These are phyloP conservation scores for Dendrobium huoshanense DNA, from an alignment of 106 monocot genomes.

Conservation along the genomic window DNA sequence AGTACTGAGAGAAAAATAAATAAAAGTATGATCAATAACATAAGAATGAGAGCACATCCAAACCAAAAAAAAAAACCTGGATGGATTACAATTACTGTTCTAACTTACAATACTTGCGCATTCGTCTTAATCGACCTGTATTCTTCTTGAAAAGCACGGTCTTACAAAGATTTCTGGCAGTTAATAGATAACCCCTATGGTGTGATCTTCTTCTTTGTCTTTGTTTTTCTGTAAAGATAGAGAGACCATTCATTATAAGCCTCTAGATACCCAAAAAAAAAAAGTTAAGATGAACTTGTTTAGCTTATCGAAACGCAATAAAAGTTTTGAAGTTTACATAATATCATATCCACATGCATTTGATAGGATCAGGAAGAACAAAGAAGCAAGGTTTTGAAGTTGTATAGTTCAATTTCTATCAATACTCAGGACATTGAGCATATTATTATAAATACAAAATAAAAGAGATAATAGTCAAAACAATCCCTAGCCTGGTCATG, in stretches of 20 bases:
- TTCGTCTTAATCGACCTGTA: constrained; percentile 21
- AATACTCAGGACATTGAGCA: too few relatives aligned
- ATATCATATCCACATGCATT: neutral
- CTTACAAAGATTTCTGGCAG: constrained; percentile 49
- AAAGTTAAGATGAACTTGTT: neutral
- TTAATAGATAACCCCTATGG: constrained; percentile 24
- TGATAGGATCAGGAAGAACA: neutral
- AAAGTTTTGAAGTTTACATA: neutral
- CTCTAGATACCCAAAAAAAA: neutral
- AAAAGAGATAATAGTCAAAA: too few relatives aligned
- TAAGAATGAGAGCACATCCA: neutral
- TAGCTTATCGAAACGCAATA: neutral
- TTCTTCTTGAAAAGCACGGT: constrained; percentile 50
- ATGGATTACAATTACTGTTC: constrained; percentile 2
- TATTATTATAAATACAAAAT: neutral
- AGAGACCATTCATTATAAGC: neutral
- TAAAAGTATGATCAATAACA: neutral
- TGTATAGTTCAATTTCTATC: neutral
- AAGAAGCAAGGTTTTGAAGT: neutral
- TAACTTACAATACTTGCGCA: constrained; percentile 19
- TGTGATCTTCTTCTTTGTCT: constrained; percentile 17
- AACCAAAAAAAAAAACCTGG: neutral
- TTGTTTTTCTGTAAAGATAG: constrained; percentile 40
- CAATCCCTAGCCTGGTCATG: too few relatives aligned
- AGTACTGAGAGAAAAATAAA: neutral